Evolutionary conservation across 495 filamentous ascomycete species (phyloP), one percentile per base, ranked within the genome.

Genomic region (Talaromyces ruber): DNA sequence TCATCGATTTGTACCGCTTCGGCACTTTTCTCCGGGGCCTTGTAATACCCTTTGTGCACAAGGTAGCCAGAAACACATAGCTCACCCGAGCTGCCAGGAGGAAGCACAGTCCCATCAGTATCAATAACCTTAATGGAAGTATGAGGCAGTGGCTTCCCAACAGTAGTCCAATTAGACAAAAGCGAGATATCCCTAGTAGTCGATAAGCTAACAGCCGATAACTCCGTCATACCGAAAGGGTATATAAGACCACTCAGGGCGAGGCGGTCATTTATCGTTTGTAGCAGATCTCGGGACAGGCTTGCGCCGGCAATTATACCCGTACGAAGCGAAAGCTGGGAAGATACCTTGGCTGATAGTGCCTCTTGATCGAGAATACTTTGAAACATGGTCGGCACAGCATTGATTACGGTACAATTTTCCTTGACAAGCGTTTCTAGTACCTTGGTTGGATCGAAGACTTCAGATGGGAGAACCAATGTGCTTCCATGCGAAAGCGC

Each of bases 11-110:
- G 66, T 66, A 91, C 77, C 6, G 86, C 89, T 71, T 91, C 88
- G 0, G 69, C 74, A 2, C 89, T 93, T 59, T 81, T 79, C 47
- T 65, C 78, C 52, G 78, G 72, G 64, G 91, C 88, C 21, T 77
- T 80, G 82, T 81, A 96, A 69, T 96, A 96, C n/a, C 87, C 87
- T 67, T 88, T 85, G 85, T 93, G 92, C 8, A 94, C 77, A 2
- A 85, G 72, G 67, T 93, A 96, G 3, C 92, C 92, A 0, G 79
- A 75, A 0, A 90, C 81, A 0, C 86, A 91, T 4, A 96, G 74
- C 73, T 96, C 92, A 16, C 92, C 92, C 39, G 79, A 72, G 67
- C 87, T 73, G 2, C 87, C 85, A 21, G 76, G 62, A 0, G 77
- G 73, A 3, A 87, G 72, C 26, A 82, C 68, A 14, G 67, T 51